phyloP scores from a whole-genome alignment of 768 basidiomycete species.

The Mycena floridula region DNA sequence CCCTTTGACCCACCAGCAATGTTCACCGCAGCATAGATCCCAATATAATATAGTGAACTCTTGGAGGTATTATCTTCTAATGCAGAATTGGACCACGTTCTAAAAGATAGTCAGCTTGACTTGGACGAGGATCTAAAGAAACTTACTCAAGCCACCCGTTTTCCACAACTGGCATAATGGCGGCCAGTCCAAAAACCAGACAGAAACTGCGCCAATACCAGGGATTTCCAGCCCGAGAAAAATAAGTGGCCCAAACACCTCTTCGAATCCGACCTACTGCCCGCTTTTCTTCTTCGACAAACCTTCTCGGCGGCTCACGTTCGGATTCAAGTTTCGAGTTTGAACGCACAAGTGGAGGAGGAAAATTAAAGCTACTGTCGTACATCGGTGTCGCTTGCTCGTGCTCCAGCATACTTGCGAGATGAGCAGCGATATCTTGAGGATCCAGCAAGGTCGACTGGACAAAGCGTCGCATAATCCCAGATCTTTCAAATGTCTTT shows the following conservation, averaged over 20 bases:
- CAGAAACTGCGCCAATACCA: constrained; percentile 55
- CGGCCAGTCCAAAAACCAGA: constrained; percentile 46
- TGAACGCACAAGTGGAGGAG: no score
- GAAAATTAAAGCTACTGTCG: no score
- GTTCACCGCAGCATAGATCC: constrained; percentile 65
- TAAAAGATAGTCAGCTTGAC: constrained; percentile 16
- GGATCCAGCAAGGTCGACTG: constrained; percentile 56
- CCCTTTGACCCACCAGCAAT: constrained; percentile 9
- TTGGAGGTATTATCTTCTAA: constrained; percentile 31
- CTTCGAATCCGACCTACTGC: constrained; percentile 64
- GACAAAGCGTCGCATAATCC: constrained; percentile 60
- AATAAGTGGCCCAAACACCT: constrained; percentile 60
- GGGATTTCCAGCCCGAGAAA: constrained; percentile 42
- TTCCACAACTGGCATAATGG: constrained; percentile 61
- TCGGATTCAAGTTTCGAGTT: constrained; percentile 21
- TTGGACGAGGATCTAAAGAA: constrained; percentile 1
- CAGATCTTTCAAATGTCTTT: constrained; percentile 58
- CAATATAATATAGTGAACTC: constrained; percentile 56
- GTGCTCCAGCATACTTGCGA: no score
- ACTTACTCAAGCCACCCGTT: constrained; percentile 62
- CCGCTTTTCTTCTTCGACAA: constrained; percentile 78
- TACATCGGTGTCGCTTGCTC: no score
- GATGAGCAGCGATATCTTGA: constrained; percentile 89
- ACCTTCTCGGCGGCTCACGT: constrained; percentile 67
- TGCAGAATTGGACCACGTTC: constrained; percentile 51